Conservation (phyloP, 805 yeast genomes). For the Candida palmyrensis region DNA sequence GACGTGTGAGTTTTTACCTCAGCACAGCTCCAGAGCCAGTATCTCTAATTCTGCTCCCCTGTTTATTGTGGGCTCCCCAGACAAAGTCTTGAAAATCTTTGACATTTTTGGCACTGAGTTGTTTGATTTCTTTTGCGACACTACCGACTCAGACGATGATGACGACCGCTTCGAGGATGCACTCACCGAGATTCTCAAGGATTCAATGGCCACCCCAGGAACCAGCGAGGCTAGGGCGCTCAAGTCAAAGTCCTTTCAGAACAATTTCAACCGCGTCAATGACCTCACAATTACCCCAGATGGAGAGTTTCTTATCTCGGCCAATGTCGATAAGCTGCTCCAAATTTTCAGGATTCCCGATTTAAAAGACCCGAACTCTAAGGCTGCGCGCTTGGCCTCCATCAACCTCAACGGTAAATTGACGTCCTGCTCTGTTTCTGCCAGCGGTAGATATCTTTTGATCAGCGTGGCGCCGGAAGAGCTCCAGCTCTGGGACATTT, state of each 20-base stretch:
- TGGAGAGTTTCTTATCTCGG: slow-evolving; percentile 56
- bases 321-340: slow-evolving; percentile 58
- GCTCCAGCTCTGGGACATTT: slow-evolving; percentile 75
- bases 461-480: slow-evolving; percentile 71
- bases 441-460: slow-evolving; percentile 48
- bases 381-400: slow-evolving; percentile 36
- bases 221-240: not conserved
- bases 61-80: slow-evolving; percentile 75
- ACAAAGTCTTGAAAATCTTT: slow-evolving; percentile 45
- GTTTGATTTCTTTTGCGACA: slow-evolving; percentile 36
- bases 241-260: slow-evolving; percentile 8
- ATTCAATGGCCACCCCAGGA: not conserved
- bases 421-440: slow-evolving; percentile 60
- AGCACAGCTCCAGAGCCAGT: slow-evolving; percentile 22
- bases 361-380: slow-evolving; percentile 23
- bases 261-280: slow-evolving; percentile 47
- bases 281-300: slow-evolving; percentile 66
- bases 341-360: slow-evolving; percentile 54
- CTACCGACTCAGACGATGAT: slow-evolving; percentile 7
- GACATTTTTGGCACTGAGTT: slow-evolving; percentile 35
- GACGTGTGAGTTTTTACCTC: slow-evolving; percentile 66
- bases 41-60: slow-evolving; percentile 28
- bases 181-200: not conserved
- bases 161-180: slow-evolving; percentile 6
- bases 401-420: slow-evolving; percentile 52